Percentiles rank a stretch among this genome's conserved stretches.
Conservation (phyloP, 768 basidiomycete species). For the Panaeolus cyanescens region DNA sequence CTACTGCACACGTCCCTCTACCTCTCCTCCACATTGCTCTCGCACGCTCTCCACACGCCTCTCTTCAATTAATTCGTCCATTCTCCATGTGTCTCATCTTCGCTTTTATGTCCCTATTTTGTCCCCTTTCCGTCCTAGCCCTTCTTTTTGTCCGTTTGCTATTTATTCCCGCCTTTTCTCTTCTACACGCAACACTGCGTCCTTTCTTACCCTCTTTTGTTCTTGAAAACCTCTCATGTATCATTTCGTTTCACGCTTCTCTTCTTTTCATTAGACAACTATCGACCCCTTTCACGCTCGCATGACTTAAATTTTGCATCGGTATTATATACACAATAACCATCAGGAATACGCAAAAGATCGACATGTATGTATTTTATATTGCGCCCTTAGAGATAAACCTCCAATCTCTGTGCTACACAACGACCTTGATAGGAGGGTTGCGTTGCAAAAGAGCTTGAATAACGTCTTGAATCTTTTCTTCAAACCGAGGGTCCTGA, state of each 20-base stretch:
- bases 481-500: not conserved
- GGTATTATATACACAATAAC: not conserved
- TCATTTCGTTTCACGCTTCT: not conserved
- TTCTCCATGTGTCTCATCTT: not conserved
- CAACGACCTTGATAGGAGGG: not conserved
- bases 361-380: constrained; percentile 2
- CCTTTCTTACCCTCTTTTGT: not conserved
- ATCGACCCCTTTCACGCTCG: not conserved
- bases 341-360: not conserved
- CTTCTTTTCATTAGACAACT: not conserved
- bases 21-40: not conserved
- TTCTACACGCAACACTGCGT: not conserved
- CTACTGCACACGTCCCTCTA: not conserved
- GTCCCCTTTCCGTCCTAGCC: not conserved
- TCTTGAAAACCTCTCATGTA: not conserved
- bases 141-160: not conserved
- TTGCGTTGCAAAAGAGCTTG: not conserved
- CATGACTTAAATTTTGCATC: not conserved
- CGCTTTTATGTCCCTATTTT: not conserved
- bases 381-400: not conserved
- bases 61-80: not conserved
- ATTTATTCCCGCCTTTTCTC: not conserved
- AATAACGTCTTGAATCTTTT: not conserved
- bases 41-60: not conserved
- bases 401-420: not conserved